phyloP scores from a whole-genome alignment of 805 yeast species.

The Ogataea neopini region DNA sequence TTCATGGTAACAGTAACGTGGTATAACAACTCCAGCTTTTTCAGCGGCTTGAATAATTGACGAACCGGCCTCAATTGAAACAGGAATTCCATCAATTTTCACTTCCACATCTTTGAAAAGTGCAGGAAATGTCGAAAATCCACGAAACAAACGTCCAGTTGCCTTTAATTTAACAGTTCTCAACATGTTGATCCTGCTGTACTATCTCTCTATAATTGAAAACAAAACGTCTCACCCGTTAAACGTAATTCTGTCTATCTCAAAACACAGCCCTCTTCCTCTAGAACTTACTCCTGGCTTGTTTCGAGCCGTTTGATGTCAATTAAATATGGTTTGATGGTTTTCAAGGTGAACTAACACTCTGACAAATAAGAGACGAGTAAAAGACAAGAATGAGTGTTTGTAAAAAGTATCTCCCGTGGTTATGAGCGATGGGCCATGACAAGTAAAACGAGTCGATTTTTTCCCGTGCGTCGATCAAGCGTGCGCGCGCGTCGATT shows the following conservation, averaged over 20 bases:
- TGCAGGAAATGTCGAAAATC: slow-evolving; percentile 12
- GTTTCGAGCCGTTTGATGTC: neutral
- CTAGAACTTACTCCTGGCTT: slow-evolving; percentile 8
- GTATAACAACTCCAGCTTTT: slow-evolving; percentile 84
- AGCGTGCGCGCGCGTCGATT: too few species aligned
- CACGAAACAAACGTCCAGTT: slow-evolving; percentile 13
- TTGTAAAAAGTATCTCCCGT: too few species aligned
- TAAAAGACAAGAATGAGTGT: slow-evolving; percentile 11
- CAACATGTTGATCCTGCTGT: slow-evolving; percentile 6
- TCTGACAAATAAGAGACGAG: slow-evolving; percentile 14
- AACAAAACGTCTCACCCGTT: slow-evolving; percentile 2
- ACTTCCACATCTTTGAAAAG: slow-evolving; percentile 33
- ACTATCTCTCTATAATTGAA: slow-evolving; percentile 6
- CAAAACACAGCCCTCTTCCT: slow-evolving; percentile 6
- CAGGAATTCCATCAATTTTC: slow-evolving; percentile 69
- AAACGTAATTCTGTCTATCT: neutral
- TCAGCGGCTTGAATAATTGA: slow-evolving; percentile 91
- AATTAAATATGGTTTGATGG: neutral
- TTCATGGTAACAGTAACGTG: slow-evolving; percentile 90
- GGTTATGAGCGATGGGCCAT: neutral
- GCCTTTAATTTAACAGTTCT: slow-evolving; percentile 5
- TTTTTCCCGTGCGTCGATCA: too few species aligned
- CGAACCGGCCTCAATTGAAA: slow-evolving; percentile 80
- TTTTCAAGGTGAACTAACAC: neutral
- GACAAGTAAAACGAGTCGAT: too few species aligned